Evolutionary conservation across 148 eudicot species (phyloP).

Genomic region (Chenopodium berlandieri): DNA sequence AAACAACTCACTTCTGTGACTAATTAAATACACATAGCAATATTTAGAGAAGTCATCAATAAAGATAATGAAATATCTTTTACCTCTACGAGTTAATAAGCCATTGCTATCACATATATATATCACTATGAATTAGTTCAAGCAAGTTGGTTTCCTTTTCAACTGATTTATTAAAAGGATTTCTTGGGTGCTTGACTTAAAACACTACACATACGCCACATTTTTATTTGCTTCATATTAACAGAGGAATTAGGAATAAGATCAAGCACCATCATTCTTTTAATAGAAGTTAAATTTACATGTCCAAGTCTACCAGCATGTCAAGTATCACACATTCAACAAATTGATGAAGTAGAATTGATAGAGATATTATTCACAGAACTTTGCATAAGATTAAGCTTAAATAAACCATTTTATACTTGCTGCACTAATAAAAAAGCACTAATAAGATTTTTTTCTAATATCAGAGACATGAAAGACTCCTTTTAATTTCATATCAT

Average conservation of each 20-base stretch:
- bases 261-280: conserved; percentile 8
- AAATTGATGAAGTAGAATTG: background rate
- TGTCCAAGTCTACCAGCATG: conserved; percentile 4
- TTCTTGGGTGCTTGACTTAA: background rate
- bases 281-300: background rate
- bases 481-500: too few relatives aligned
- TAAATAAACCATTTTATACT: conserved; percentile 6
- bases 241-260: conserved; percentile 1
- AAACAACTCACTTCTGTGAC: background rate
- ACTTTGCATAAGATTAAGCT: background rate
- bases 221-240: background rate
- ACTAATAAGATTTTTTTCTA: conserved; percentile 14
- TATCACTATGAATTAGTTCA: conserved; percentile 11
- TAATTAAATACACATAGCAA: conserved; percentile 4
- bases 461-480: conserved; percentile 20
- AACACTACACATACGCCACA: background rate
- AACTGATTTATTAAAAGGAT: background rate
- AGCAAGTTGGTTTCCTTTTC: background rate
- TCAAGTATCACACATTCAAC: conserved; percentile 1
- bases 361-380: background rate
- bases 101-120: conserved; percentile 18
- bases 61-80: conserved; percentile 18
- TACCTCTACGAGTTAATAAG: background rate
- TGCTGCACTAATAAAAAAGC: background rate
- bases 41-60: conserved; percentile 15